These are phyloP conservation scores for Tripterygium wilfordii DNA, from an alignment of 177 flowering plant genomes.

Conservation along the genomic window DNA sequence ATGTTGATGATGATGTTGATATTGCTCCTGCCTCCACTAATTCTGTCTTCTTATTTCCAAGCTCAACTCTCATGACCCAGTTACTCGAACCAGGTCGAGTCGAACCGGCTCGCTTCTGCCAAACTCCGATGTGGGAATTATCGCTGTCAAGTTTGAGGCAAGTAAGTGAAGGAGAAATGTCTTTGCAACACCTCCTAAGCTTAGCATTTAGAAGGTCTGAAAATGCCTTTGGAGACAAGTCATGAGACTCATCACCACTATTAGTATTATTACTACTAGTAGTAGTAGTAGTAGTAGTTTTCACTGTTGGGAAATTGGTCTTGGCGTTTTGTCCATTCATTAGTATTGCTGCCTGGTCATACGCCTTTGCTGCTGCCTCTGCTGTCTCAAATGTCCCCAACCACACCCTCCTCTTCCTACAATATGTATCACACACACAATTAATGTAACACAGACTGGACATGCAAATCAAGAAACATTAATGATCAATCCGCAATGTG, in stretches of 20 bases:
- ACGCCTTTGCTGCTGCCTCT: conserved; percentile 62
- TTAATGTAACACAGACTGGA: no score
- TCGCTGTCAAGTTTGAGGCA: conserved; percentile 59
- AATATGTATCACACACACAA: no score
- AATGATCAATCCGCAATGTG: no score
- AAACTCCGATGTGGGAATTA: conserved; percentile 54
- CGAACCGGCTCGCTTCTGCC: conserved; percentile 62
- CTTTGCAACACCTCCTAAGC: conserved; percentile 46
- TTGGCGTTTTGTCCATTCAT: conserved; percentile 62
- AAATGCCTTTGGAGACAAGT: conserved; percentile 12
- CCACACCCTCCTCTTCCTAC: conserved; percentile 65
- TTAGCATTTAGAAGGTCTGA: conserved; percentile 37
- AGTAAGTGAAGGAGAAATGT: conserved; percentile 46
- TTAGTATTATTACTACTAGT: no score
- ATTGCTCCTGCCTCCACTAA: neutral
- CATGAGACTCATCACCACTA: no score
- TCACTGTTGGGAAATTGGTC: conserved; percentile 59
- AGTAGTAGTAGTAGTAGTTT: no score
- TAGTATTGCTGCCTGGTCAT: conserved; percentile 53
- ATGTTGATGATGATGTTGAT: conserved; percentile 1
- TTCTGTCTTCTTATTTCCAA: conserved; percentile 20
- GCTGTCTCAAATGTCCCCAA: conserved; percentile 69
- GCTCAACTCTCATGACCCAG: conserved; percentile 58
- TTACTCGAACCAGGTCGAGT: conserved; percentile 27
- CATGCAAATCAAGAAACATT: no score